Conservation (phyloP, 805 yeast species). For the Candida sphagnicola region DNA sequence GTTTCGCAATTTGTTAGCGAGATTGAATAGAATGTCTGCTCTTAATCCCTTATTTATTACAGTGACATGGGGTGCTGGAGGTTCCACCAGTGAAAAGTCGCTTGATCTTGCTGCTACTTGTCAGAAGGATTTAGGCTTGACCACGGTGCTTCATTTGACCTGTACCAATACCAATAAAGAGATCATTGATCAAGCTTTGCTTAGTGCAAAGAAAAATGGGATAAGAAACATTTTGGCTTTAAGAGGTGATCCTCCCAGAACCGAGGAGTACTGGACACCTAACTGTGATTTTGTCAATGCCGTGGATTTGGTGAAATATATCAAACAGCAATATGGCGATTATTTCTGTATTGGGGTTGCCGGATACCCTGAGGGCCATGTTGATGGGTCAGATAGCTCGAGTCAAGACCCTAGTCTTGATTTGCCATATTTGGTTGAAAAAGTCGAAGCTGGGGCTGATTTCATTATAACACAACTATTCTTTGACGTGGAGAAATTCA, state of each 20-base stretch:
- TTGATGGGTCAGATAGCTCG: constrained; percentile 70
- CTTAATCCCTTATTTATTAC: constrained; percentile 87
- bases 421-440: constrained; percentile 75
- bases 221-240: constrained; percentile 86
- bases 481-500: constrained; percentile 77
- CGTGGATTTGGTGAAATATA: constrained; percentile 80
- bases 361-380: constrained; percentile 97
- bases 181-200: constrained; percentile 76
- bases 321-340: constrained; percentile 65
- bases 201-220: constrained; percentile 68
- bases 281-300: constrained; percentile 68
- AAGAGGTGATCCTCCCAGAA: constrained; percentile 94
- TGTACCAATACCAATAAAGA: constrained; percentile 86
- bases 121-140: constrained; percentile 70
- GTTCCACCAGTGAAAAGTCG: constrained; percentile 84
- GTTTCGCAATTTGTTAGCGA: constrained; percentile 73
- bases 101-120: constrained; percentile 77
- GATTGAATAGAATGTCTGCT: constrained; percentile 85
- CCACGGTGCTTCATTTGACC: constrained; percentile 91
- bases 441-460: constrained; percentile 92
- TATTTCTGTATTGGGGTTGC: constrained; percentile 95
- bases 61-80: constrained; percentile 99
- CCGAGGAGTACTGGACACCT: constrained; percentile 57
- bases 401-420: constrained; percentile 67
- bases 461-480: constrained; percentile 89